A percentile compares a stretch with the other conserved stretches of the same genome.
Evolutionary conservation across 768 basidiomycete species (phyloP).

Genomic region (Favolaschia claudopus): DNA sequence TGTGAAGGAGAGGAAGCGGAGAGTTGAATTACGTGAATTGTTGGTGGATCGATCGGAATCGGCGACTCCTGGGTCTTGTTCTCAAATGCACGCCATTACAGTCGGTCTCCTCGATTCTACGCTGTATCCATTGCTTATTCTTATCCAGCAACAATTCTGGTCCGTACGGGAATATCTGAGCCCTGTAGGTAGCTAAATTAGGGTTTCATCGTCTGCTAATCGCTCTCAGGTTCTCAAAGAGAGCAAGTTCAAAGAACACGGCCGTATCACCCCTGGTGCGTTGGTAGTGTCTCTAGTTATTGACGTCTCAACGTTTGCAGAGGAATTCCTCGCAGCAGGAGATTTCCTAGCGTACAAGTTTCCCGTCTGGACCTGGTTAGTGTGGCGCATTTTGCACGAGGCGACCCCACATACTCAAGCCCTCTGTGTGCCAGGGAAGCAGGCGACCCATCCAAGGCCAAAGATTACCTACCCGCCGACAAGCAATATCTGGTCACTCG

Average conservation of each 20-base stretch:
- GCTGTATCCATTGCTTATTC: background rate
- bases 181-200: conserved; percentile 61
- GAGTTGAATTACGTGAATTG: no score
- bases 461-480: conserved; percentile 93
- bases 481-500: conserved; percentile 97
- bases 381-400: conserved; percentile 20
- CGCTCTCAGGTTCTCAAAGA: conserved; percentile 86
- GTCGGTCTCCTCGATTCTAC: background rate
- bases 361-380: conserved; percentile 96
- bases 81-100: conserved; percentile 24
- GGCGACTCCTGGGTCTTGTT: no score
- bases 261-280: conserved; percentile 92
- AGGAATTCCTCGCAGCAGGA: conserved; percentile 98
- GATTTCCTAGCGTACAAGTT: conserved; percentile 99
- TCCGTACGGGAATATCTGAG: conserved; percentile 93
- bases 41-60: no score
- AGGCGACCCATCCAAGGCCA: conserved; percentile 83
- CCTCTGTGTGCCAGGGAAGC: conserved; percentile 74
- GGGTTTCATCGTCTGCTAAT: conserved; percentile 33
- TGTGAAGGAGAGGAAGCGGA: no score
- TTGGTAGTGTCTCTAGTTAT: conserved; percentile 22
- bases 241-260: conserved; percentile 99
- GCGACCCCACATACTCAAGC: conserved; percentile 12
- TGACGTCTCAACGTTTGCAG: conserved; percentile 46
- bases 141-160: conserved; percentile 85